A percentile compares a stretch with the other conserved stretches of the same genome.
These are phyloP conservation scores for Phaeotremella fagi DNA, from an alignment of 768 basidiomycete genomes.

Conservation along the genomic window DNA sequence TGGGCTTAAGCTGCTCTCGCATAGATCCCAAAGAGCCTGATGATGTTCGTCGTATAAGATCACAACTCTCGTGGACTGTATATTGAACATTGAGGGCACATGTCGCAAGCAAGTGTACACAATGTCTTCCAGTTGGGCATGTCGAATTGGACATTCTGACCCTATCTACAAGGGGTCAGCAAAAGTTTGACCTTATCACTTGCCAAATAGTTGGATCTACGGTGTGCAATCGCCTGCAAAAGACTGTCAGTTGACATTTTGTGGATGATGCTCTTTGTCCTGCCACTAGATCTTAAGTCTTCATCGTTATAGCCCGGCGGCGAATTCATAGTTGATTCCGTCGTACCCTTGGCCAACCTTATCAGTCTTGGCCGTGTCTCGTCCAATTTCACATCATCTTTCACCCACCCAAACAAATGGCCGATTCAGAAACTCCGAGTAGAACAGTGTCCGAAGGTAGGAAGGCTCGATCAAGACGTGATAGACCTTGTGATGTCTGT, in stretches of 20 bases:
- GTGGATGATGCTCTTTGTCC: not conserved
- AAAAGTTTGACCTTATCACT: not conserved
- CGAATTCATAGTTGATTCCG: too few species aligned
- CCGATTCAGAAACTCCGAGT: too few species aligned
- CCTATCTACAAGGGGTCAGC: not conserved
- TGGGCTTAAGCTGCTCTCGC: not conserved
- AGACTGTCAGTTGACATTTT: not conserved
- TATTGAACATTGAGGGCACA: conserved; percentile 12
- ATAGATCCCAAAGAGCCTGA: conserved; percentile 4
- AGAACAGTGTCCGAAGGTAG: not conserved
- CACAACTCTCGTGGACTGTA: conserved; percentile 4
- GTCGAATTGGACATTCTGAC: not conserved
- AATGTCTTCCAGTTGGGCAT: not conserved
- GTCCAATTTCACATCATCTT: too few species aligned
- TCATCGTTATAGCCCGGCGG: too few species aligned
- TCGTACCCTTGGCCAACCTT: too few species aligned
- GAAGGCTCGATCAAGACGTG: not conserved
- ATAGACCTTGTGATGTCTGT: not conserved
- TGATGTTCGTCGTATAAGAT: conserved; percentile 6
- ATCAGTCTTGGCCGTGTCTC: too few species aligned
- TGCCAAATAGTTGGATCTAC: not conserved
- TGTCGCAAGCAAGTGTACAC: not conserved
- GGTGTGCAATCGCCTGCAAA: not conserved
- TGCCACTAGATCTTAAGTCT: too few species aligned
- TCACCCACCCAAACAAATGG: too few species aligned